Base-by-base conservation (phyloP, 768 basidiomycete species). In the Suillus lakei region DNA sequence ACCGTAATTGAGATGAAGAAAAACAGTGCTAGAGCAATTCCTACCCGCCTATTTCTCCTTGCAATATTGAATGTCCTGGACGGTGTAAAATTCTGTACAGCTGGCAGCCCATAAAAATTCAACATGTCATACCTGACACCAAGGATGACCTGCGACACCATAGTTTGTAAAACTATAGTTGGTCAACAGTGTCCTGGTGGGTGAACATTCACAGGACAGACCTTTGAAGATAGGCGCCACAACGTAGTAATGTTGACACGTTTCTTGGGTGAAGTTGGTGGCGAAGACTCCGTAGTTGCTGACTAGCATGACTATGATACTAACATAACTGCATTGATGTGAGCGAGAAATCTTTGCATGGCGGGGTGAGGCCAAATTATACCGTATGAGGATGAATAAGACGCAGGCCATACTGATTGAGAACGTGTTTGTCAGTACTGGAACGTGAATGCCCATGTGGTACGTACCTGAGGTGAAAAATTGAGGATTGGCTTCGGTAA, bases 141-240 rank as follows among this genome's bases (percentile, higher is more conserved):
- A 46, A 91, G 71, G 62, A 91, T 90, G 12, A 82, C 77, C 71
- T 91, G 89, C 5, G 89, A 90, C 50, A 88, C 78, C 83, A 87
- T 86, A 0, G 80, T 78, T 74, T 91, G 90, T 9, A 89, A 16
- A 5, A 87, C 90, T 91, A 63, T 9, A 61, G 54, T 9, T n/a
- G 23, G 44, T 26, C 56, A 64, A 68, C 26, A 73, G 61, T 34
- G 16, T n/a, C 23, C 13, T 56, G 21, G 46, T 15, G 5, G 1
- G 3, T 28, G 16, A 58, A 23, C 60, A 18, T 28, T n/a, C 26
- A 12, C 8, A 5, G 7, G 34, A 53, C 43, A 28, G 54, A 87
- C 90, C 88, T 84, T 91, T 91, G 73, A 90, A 86, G 18, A 82
- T 71, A 15, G 89, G 86, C 0, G 87, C 80, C 15, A 85, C 67